Percentiles rank a stretch among this genome's conserved stretches.
Conservation (phyloP, 108 stramenopile species). For the Skeletonema grethae region DNA sequence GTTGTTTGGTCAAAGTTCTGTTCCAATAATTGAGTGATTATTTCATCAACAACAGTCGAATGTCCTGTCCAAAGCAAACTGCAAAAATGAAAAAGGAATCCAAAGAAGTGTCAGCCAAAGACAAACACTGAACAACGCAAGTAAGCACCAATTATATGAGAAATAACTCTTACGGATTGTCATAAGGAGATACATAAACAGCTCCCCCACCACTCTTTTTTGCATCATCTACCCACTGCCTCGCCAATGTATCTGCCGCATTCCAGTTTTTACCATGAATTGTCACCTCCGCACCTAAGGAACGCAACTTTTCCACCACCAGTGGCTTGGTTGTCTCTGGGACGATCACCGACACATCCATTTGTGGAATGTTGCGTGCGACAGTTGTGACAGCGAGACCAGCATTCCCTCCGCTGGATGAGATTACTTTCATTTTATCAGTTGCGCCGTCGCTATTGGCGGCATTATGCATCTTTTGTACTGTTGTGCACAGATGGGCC, state of each 20-base stretch:
- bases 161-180: constrained; percentile 51
- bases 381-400: constrained; percentile 84
- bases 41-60: constrained; percentile 83
- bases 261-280: constrained; percentile 92
- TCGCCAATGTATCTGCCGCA: constrained; percentile 76
- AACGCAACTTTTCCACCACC: constrained; percentile 74
- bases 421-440: constrained; percentile 51
- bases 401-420: constrained; percentile 76
- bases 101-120: not conserved
- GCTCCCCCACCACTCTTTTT: constrained; percentile 22
- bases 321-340: constrained; percentile 86
- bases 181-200: constrained; percentile 75
- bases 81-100: constrained; percentile 18
- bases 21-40: constrained; percentile 57
- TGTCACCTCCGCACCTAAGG: constrained; percentile 82
- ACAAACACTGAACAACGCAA: not conserved
- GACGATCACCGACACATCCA: constrained; percentile 77
- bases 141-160: constrained; percentile 7
- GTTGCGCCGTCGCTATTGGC: not conserved
- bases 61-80: constrained; percentile 91
- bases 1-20: not conserved
- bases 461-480: constrained; percentile 32
- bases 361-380: constrained; percentile 52
- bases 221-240: constrained; percentile 52
- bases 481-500: constrained; percentile 69